Evolutionary conservation across 1,284 basidiomycete species (phyloP), one percentile per base, ranked within the genome.

Genomic region (Cerrena zonata): DNA sequence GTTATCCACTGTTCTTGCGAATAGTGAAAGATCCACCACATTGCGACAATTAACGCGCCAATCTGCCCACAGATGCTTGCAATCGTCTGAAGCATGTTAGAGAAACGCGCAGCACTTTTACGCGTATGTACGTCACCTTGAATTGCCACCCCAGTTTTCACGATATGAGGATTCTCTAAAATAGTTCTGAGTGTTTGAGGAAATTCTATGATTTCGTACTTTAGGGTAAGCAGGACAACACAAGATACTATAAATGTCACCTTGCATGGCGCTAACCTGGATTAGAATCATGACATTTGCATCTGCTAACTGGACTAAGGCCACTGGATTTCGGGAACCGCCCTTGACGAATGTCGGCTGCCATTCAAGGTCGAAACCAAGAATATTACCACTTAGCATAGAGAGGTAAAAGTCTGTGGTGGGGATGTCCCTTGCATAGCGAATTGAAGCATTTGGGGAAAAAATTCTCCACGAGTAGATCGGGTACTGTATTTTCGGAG

Each of bases 301-400:
- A 53, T 71, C 78, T 3, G 84, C 82, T 23, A 89, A 72, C 61
- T 89, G 86, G 2, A 89, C 72, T 15, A 89, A 71, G 2, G 87
- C 80, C 24, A 86, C 80, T 13, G 74, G 81, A 57, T 88, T 85
- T 63, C 80, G 76, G 23, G 65, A 59, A 19, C 65, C 60, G 13
- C 80, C 78, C 57, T 77, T 79, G 41, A 59, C 53, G 56, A 68
- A 80, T 21, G 59, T 77, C 0, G 86, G 86, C 53, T 75, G 77
- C 86, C 86, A 89, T 64, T 89, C 86, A 36, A 86, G 70, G 61
- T 89, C 86, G 54, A 89, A 82, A 34, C 86, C 86, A 47, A 84
- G 59, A 36, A 54, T 55, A 4, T 56, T 61, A 12, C 58, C 48
- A n/a, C 46, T 45, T 25, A 65, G 58, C 37, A 52, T 45, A 0